phyloP scores from a whole-genome alignment of 495 filamentous ascomycete genomes.

The Acidomyces sp. region DNA sequence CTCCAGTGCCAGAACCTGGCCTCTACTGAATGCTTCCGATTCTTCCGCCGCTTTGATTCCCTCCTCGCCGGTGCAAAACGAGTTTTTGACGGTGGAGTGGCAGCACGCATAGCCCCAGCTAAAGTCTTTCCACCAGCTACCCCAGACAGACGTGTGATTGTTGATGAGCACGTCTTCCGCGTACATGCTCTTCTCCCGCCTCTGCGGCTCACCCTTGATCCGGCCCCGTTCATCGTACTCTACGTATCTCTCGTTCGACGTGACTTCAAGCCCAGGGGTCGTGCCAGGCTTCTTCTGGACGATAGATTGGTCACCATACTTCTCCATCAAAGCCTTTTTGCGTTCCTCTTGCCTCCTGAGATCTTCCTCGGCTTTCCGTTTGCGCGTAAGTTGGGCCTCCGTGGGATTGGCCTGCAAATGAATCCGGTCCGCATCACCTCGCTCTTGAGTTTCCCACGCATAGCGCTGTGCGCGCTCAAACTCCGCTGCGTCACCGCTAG shows the following conservation, averaged over 20 bases:
- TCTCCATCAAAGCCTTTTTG: constrained; percentile 60
- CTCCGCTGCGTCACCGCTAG: constrained; percentile 85
- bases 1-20: constrained; percentile 26
- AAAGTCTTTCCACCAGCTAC: constrained; percentile 93
- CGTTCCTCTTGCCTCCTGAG: constrained; percentile 54
- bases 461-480: constrained; percentile 82
- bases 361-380: constrained; percentile 59
- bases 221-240: constrained; percentile 86
- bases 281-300: constrained; percentile 45
- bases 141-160: constrained; percentile 90
- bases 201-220: constrained; percentile 67
- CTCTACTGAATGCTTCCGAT: constrained; percentile 45
- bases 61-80: constrained; percentile 87
- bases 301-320: constrained; percentile 68
- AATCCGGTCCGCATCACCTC: constrained; percentile 52
- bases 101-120: constrained; percentile 97
- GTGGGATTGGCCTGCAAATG: constrained; percentile 96
- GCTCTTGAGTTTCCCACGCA: constrained; percentile 91
- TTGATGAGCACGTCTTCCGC: constrained; percentile 73
- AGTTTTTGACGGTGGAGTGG: constrained; percentile 84
- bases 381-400: constrained; percentile 69
- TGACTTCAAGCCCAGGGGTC: constrained; percentile 43
- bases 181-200: constrained; percentile 71
- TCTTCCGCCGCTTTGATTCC: constrained; percentile 63
- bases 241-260: constrained; percentile 75